phyloP scores from a whole-genome alignment of 1,139 yeast species.

The Hanseniaspora gamundiae region DNA sequence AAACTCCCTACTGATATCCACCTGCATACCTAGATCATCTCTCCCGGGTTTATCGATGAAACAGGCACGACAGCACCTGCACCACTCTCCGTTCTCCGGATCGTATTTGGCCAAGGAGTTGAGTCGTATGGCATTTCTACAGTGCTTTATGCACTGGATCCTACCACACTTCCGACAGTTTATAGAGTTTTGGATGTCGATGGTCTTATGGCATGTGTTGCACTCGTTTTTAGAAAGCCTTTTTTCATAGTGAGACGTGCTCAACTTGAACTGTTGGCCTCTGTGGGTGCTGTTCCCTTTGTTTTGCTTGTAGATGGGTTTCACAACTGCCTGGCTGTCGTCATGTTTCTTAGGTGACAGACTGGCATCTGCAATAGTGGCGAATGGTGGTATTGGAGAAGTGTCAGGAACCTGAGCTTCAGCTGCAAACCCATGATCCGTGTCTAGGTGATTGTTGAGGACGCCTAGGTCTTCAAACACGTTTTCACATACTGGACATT shows the following conservation, averaged over 20 bases:
- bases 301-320: neutral
- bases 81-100: constrained; percentile 47
- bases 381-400: neutral
- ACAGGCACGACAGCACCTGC: constrained; percentile 57
- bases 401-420: constrained; percentile 13
- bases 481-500: constrained; percentile 66
- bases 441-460: constrained; percentile 64
- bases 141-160: constrained; percentile 56
- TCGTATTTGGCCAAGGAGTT: constrained; percentile 36
- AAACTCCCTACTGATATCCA: constrained; percentile 40
- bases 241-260: constrained; percentile 54
- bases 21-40: constrained; percentile 28
- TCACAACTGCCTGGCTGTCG: neutral
- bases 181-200: constrained; percentile 38
- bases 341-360: neutral
- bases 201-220: constrained; percentile 31
- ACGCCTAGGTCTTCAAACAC: constrained; percentile 43
- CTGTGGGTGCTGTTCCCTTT: neutral
- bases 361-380: no score
- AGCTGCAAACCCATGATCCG: constrained; percentile 36
- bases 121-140: constrained; percentile 38
- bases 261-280: constrained; percentile 26
- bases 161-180: constrained; percentile 67
- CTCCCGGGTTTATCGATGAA: constrained; percentile 46
- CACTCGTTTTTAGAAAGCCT: constrained; percentile 32